Evolutionary conservation across 257 asterid genomes (phyloP), one percentile per base, ranked within the genome.

Genomic region (Rhazya stricta): DNA sequence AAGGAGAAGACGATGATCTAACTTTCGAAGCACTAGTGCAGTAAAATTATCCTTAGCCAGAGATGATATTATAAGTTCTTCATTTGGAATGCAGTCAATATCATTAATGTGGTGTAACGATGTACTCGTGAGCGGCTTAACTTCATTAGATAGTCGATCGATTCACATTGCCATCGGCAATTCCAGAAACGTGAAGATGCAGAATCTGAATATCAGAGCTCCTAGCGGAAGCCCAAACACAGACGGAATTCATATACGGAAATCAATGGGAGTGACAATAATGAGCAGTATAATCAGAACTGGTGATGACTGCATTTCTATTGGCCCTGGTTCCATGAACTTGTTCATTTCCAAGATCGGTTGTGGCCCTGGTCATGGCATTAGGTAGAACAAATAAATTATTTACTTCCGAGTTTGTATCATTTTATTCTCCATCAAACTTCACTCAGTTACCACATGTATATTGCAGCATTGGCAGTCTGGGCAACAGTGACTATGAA

Each of bases 301-400:
- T 0, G 97, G 97, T 36, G 97, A 91, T 66, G n/a, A n/a, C n/a
- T n/a, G n/a, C 46, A 81, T 91, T 29, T 87, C 97, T 12, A 54
- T 91, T 18, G 97, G 96, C 13, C 85, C 89, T 16, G 96, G 94
- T 18, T 54, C 94, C 12, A 80, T 83, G 88, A 90, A 90, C 76
- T 0, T 91, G 76, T 88, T 83, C 80, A 83, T 91, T 23, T 85
- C 85, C 16, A n/a, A 74, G 13, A 76, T 91, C 36, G 92, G 84
- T 3, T 91, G 97, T 51, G 96, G 97, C 62, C 97, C 97, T 2
- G 94, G 97, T 9, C 97, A 91, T 29, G 96, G 97, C 36, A 88
- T 91, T 66, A 91, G 97, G 95, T 89, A 73, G n/a, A n/a, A n/a
- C n/a, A n/a, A n/a, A n/a, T n/a, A n/a, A n/a, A n/a, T n/a, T n/a